These are phyloP conservation scores for Gastrodia elata DNA, from an alignment of 106 monocot genomes.

Conservation along the genomic window DNA sequence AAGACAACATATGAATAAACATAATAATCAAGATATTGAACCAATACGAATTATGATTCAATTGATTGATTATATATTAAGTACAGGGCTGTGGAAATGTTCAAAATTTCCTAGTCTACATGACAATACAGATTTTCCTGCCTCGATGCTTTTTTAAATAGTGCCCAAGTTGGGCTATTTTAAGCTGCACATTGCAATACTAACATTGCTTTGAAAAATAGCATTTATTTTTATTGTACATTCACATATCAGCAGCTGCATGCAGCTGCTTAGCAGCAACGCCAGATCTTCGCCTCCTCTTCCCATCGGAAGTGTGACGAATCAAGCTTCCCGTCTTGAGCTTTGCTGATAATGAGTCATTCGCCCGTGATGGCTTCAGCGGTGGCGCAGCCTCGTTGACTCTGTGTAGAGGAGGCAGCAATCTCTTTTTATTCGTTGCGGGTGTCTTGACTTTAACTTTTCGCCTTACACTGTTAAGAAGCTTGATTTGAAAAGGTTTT, in stretches of 20 bases:
- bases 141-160: not conserved
- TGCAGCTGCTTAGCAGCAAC: slow-evolving; percentile 18
- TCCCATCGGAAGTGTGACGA: slow-evolving; percentile 51
- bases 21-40: no score
- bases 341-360: slow-evolving; percentile 22
- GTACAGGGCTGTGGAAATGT: not conserved
- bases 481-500: slow-evolving; percentile 42
- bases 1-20: no score
- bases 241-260: slow-evolving; percentile 9
- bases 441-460: slow-evolving; percentile 5
- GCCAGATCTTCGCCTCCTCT: slow-evolving; percentile 36
- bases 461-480: slow-evolving; percentile 15
- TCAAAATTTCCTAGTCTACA: slow-evolving; percentile 1
- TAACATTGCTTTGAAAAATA: no score
- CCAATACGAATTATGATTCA: no score
- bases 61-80: no score
- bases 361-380: slow-evolving; percentile 11
- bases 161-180: not conserved
- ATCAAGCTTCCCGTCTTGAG: slow-evolving; percentile 18
- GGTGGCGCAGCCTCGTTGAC: slow-evolving; percentile 19
- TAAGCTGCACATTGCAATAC: not conserved
- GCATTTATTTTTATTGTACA: no score
- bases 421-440: slow-evolving; percentile 43
- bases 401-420: slow-evolving; percentile 26
- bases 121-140: not conserved